Conservation (phyloP, 2,329 filamentous ascomycete genomes). For the Fusarium stilboides region DNA sequence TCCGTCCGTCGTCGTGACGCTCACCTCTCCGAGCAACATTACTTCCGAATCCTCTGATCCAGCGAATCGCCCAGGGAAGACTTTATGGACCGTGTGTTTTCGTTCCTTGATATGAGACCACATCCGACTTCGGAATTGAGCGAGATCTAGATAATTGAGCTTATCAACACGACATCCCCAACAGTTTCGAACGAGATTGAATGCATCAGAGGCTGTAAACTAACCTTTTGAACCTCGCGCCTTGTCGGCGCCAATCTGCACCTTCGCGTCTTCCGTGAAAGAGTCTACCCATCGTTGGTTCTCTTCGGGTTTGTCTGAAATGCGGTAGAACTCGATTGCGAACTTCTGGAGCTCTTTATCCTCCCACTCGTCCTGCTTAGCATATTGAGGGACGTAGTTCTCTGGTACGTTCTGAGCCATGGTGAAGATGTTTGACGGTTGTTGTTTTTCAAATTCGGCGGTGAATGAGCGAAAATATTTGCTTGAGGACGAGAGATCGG, state of each 20-base stretch:
- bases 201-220: slow-evolving; percentile 18
- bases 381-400: slow-evolving; percentile 54
- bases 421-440: slow-evolving; percentile 1
- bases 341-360: slow-evolving; percentile 57
- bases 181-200: slow-evolving; percentile 6
- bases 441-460: background rate
- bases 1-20: slow-evolving; percentile 50
- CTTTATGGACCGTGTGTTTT: slow-evolving; percentile 59
- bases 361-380: slow-evolving; percentile 49
- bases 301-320: slow-evolving; percentile 60
- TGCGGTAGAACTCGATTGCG: slow-evolving; percentile 61
- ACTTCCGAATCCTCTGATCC: slow-evolving; percentile 51
- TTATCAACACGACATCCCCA: slow-evolving; percentile 17
- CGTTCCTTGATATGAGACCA: slow-evolving; percentile 59
- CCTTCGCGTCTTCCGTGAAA: slow-evolving; percentile 59
- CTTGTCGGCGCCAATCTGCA: slow-evolving; percentile 60
- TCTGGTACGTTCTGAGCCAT: slow-evolving; percentile 44
- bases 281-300: slow-evolving; percentile 61
- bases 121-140: slow-evolving; percentile 59
- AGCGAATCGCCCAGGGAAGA: slow-evolving; percentile 59
- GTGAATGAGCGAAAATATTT: background rate
- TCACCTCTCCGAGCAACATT: slow-evolving; percentile 54
- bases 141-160: slow-evolving; percentile 55
- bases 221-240: slow-evolving; percentile 57
- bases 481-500: background rate